Conservation (phyloP, 805 yeast genomes). For the Groenewaldozyma salmanticensis region DNA sequence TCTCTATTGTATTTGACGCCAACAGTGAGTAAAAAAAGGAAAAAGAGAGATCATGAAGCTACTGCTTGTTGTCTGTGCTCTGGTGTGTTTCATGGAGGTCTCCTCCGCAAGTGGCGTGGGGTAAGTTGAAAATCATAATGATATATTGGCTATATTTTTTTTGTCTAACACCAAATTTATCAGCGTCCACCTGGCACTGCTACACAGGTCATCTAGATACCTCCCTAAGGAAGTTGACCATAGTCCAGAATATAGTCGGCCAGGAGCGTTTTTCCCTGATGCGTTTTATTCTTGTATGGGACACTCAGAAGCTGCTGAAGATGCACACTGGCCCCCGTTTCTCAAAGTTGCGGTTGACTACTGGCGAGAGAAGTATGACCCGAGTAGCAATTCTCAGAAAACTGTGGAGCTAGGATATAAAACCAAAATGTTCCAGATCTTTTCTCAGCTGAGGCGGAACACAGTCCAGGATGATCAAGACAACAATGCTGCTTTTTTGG, state of each 20-base stretch:
- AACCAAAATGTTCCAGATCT: neutral
- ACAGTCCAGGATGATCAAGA: constrained; percentile 16
- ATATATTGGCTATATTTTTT: too few species aligned
- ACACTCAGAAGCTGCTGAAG: constrained; percentile 44
- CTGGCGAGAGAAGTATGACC: constrained; percentile 29
- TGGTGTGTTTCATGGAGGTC: too few species aligned
- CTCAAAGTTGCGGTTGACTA: constrained; percentile 36
- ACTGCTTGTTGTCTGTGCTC: too few species aligned
- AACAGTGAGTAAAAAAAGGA: too few species aligned
- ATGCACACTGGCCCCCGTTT: constrained; percentile 64
- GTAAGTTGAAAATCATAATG: neutral
- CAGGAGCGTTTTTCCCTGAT: constrained; percentile 65
- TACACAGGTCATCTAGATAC: constrained; percentile 6
- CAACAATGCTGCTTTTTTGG: too few species aligned
- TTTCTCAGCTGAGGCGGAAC: neutral
- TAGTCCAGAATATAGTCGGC: constrained; percentile 20
- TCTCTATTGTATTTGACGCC: too few species aligned
- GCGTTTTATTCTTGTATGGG: constrained; percentile 54
- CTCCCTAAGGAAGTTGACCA: constrained; percentile 10
- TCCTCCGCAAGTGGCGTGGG: neutral
- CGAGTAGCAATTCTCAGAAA: neutral
- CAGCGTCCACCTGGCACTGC: constrained; percentile 12
- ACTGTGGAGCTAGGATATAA: neutral
- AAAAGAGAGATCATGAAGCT: too few species aligned
- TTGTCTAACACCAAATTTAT: neutral